Conservation (phyloP, 306 rosid genomes). For the Cucumis hystrix region DNA sequence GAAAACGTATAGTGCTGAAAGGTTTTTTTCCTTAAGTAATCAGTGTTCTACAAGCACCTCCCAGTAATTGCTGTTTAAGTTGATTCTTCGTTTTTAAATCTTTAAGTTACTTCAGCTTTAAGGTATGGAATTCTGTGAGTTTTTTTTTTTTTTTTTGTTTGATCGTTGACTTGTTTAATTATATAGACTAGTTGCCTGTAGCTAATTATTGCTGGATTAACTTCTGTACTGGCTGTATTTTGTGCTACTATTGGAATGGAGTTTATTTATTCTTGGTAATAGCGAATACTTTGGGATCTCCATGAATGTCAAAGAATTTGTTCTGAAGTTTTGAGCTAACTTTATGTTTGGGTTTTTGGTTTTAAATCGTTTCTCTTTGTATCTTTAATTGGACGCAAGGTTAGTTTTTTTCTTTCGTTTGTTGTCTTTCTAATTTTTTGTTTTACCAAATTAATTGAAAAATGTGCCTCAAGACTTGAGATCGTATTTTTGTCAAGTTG, state of each 20-base stretch:
- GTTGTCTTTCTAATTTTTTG: background rate
- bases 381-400: constrained; percentile 15
- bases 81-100: background rate
- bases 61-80: background rate
- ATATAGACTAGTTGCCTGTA: background rate
- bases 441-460: background rate
- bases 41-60: background rate
- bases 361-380: constrained; percentile 5
- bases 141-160: background rate
- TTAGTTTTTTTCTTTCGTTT: background rate
- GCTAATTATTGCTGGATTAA: background rate
- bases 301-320: background rate
- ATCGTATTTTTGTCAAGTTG: background rate
- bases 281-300: background rate
- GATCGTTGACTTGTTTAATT: background rate
- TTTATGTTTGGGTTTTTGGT: constrained; percentile 2
- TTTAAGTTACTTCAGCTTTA: background rate
- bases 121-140: background rate
- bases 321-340: constrained; percentile 9
- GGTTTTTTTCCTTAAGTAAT: background rate
- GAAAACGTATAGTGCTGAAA: background rate
- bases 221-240: background rate
- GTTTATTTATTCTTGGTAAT: background rate
- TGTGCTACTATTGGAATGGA: background rate
- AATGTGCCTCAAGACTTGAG: background rate